Conservation (phyloP, 2,329 filamentous ascomycete genomes). For the Paramyrothecium roridum region DNA sequence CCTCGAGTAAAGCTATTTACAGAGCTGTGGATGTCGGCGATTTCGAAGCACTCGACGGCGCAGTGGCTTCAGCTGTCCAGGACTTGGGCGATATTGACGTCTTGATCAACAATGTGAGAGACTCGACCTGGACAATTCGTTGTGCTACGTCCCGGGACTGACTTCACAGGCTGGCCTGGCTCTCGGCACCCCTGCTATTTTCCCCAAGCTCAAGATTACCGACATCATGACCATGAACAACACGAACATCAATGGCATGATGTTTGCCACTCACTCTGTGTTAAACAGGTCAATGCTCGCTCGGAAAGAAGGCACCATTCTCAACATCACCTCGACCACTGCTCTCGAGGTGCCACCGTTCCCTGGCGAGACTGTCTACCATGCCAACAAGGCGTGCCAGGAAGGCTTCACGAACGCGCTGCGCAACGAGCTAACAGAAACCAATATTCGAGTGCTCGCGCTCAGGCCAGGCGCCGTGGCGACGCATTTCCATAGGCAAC, state of each 20-base stretch:
- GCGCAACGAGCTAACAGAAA: constrained; percentile 41
- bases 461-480: constrained; percentile 44
- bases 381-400: constrained; percentile 42
- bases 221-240: constrained; percentile 41
- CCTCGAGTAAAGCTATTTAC: constrained; percentile 3
- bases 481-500: constrained; percentile 43
- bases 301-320: constrained; percentile 36
- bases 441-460: constrained; percentile 43
- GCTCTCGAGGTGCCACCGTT: constrained; percentile 45
- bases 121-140: too few species aligned
- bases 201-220: constrained; percentile 35
- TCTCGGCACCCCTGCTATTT: constrained; percentile 38
- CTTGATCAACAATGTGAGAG: constrained; percentile 39
- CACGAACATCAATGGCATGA: constrained; percentile 45
- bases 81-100: constrained; percentile 36
- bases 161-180: constrained; percentile 30
- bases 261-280: constrained; percentile 41
- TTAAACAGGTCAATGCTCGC: constrained; percentile 39
- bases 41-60: constrained; percentile 24
- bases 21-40: constrained; percentile 24
- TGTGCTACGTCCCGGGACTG: not conserved
- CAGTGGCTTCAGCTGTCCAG: constrained; percentile 23
- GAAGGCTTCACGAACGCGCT: constrained; percentile 47
- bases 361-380: constrained; percentile 45
- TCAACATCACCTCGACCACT: constrained; percentile 45